A percentile compares a stretch with the other conserved stretches of the same genome.
These are phyloP conservation scores for Leccinum variicolor DNA, from an alignment of 768 basidiomycete species.

Conservation along the genomic window DNA sequence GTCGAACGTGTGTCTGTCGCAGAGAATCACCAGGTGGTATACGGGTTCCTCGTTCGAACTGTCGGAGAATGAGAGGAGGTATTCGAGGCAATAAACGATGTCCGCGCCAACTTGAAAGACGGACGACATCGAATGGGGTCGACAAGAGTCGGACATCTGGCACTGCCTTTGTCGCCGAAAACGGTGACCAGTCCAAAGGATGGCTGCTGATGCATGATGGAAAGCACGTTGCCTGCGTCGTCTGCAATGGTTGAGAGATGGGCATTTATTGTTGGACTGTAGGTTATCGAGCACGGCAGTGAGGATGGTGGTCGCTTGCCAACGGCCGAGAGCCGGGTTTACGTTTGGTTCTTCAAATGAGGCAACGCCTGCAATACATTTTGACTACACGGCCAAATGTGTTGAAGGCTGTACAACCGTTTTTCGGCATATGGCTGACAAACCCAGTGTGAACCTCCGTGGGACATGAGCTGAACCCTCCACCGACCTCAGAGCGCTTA, in stretches of 20 bases:
- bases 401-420: too few relatives aligned
- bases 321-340: not conserved
- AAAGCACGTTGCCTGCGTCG: not conserved
- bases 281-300: conserved; percentile 48
- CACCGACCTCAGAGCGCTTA: too few relatives aligned
- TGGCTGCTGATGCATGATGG: conserved; percentile 27
- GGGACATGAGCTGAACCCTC: too few relatives aligned
- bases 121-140: conserved; percentile 37
- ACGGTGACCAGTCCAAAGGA: conserved; percentile 39
- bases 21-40: conserved; percentile 78
- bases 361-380: conserved; percentile 18
- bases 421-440: too few relatives aligned
- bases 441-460: too few relatives aligned
- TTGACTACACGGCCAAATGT: too few relatives aligned
- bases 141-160: conserved; percentile 28
- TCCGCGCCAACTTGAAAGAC: conserved; percentile 60
- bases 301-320: conserved; percentile 33
- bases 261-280: conserved; percentile 33
- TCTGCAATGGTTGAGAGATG: conserved; percentile 28
- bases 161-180: too few relatives aligned
- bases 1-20: conserved; percentile 63
- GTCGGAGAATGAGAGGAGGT: conserved; percentile 32
- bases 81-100: conserved; percentile 45
- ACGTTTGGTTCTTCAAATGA: not conserved
- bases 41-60: not conserved